Percentiles rank a stretch among this genome's conserved stretches.
Conservation (phyloP, 768 basidiomycete genomes). For the Rubroboletus satanas region DNA sequence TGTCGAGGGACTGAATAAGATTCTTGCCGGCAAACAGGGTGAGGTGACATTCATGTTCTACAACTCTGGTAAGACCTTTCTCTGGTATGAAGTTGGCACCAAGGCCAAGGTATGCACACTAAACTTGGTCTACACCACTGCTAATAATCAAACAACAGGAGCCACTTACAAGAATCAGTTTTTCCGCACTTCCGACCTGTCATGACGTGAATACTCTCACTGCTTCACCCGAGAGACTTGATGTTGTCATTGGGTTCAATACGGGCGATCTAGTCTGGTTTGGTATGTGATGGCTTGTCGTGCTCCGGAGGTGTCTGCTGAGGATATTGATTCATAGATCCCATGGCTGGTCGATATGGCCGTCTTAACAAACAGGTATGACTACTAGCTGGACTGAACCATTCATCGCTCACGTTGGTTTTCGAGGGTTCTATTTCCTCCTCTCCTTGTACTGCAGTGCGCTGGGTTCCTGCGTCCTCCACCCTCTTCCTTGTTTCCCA, state of each 20-base stretch:
- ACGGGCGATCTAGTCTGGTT: slow-evolving; percentile 98
- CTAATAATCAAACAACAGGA: slow-evolving; percentile 53
- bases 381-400: background rate
- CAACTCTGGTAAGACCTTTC: slow-evolving; percentile 77
- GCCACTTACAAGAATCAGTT: slow-evolving; percentile 78
- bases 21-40: slow-evolving; percentile 74
- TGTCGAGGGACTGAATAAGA: slow-evolving; percentile 69
- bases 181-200: slow-evolving; percentile 85
- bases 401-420: slow-evolving; percentile 9
- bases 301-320: slow-evolving; percentile 4
- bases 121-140: background rate
- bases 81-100: slow-evolving; percentile 84
- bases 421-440: slow-evolving; percentile 69
- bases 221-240: slow-evolving; percentile 72
- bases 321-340: slow-evolving; percentile 46
- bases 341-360: slow-evolving; percentile 73
- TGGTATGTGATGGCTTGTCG: slow-evolving; percentile 45
- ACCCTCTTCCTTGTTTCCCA: slow-evolving; percentile 85
- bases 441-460: slow-evolving; percentile 83
- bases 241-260: slow-evolving; percentile 87
- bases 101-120: slow-evolving; percentile 65
- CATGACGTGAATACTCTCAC: slow-evolving; percentile 83
- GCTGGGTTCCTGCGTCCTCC: slow-evolving; percentile 80
- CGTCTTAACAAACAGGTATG: slow-evolving; percentile 83
- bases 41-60: slow-evolving; percentile 85